Conservation (phyloP, 208 protist genomes). For the Borovskyia barvae region DNA sequence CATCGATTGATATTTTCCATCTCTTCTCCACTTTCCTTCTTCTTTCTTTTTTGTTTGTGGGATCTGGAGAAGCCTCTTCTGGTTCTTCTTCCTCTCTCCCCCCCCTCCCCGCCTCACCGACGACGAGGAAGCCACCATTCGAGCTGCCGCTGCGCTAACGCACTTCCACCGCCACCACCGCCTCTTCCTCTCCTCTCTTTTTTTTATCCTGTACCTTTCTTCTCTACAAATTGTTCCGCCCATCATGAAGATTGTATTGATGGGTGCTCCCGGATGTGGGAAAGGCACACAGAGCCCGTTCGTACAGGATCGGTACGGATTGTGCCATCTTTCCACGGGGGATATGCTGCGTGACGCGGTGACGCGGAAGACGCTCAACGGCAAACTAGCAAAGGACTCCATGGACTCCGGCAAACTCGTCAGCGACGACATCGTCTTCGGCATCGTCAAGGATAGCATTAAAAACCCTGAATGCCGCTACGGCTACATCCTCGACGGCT, state of each 20-base stretch:
- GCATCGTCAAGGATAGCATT: constrained; percentile 89
- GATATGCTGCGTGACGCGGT: constrained; percentile 92
- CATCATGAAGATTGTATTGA: constrained; percentile 88
- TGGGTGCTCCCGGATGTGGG: constrained; percentile 90
- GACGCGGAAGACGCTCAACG: constrained; percentile 60
- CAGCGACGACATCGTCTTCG: constrained; percentile 91
- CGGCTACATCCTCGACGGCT: constrained; percentile 95
- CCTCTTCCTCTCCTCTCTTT: not conserved
- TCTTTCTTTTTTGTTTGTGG: constrained; percentile 12
- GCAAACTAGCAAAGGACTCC: constrained; percentile 55
- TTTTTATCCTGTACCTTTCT: not conserved
- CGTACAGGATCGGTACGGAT: constrained; percentile 87
- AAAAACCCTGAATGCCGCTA: constrained; percentile 77
- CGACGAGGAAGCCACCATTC: too few species aligned
- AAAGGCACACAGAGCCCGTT: constrained; percentile 94
- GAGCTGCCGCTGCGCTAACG: too few species aligned
- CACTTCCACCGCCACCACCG: not conserved
- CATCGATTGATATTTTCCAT: not conserved
- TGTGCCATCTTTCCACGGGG: constrained; percentile 94
- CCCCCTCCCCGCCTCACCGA: too few species aligned
- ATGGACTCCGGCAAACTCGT: constrained; percentile 88
- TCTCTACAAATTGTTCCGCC: not conserved
- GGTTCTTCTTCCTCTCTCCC: too few species aligned
- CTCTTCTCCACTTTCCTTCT: not conserved
- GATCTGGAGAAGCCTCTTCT: not conserved